These are phyloP conservation scores for Xenosphaeropsis pyriputrescens DNA, from an alignment of 2,329 filamentous ascomycete species.

Conservation along the genomic window DNA sequence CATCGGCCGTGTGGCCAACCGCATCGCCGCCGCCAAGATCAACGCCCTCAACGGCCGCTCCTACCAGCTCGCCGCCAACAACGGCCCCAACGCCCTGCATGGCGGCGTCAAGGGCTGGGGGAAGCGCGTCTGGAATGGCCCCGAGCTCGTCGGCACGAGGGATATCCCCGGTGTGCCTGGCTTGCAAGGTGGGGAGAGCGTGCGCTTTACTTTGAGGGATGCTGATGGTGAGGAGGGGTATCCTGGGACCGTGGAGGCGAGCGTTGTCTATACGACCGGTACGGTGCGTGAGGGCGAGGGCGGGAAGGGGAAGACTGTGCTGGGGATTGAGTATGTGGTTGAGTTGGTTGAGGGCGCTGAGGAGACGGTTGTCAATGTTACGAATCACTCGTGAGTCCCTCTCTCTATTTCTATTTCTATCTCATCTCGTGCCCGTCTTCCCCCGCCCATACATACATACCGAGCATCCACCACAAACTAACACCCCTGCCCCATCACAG, in stretches of 20 bases:
- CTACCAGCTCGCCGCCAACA: conserved; percentile 61
- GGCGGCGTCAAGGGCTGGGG: conserved; percentile 68
- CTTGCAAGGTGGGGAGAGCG: conserved; percentile 44
- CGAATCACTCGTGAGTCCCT: conserved; percentile 69
- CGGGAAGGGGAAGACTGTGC: conserved; percentile 50
- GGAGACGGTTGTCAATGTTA: conserved; percentile 88
- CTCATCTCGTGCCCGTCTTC: not conserved
- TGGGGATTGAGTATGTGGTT: conserved; percentile 84
- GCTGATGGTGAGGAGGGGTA: conserved; percentile 79
- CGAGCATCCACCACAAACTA: conserved; percentile 1
- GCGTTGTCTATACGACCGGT: conserved; percentile 64
- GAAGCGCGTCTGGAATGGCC: conserved; percentile 63
- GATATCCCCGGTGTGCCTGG: conserved; percentile 33
- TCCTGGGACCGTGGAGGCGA: conserved; percentile 69
- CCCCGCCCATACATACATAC: too few relatives aligned
- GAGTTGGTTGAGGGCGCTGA: conserved; percentile 63
- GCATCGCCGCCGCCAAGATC: conserved; percentile 59
- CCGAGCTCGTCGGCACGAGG: conserved; percentile 39
- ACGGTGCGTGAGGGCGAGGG: conserved; percentile 39
- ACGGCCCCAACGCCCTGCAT: conserved; percentile 64
- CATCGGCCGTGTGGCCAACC: conserved; percentile 76
- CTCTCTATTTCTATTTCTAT: not conserved
- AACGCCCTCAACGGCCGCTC: conserved; percentile 54
- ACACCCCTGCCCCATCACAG: conserved; percentile 17
- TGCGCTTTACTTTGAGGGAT: conserved; percentile 53